Percentiles rank a stretch among this genome's conserved stretches.
phyloP scores from a whole-genome alignment of 2,329 filamentous ascomycete genomes.

The Arthrinium puccinioides region DNA sequence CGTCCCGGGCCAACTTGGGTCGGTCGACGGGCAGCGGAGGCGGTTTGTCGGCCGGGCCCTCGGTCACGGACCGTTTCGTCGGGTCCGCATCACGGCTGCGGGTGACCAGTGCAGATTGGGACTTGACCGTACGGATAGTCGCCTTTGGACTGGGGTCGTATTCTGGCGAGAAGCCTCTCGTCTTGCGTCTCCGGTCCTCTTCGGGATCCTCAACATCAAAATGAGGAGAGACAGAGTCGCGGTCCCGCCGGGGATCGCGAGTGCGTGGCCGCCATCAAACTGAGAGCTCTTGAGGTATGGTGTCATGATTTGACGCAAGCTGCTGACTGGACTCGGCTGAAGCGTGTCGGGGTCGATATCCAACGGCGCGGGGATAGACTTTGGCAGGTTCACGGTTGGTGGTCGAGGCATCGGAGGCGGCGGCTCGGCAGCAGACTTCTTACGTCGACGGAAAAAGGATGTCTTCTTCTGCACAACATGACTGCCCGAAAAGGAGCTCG shows the following conservation, averaged over 20 bases:
- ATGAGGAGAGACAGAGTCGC: conserved; percentile 8
- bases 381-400: conserved; percentile 14
- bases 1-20: conserved; percentile 21
- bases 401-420: conserved; percentile 42
- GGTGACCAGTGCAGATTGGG: conserved; percentile 29
- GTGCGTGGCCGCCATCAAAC: too few relatives aligned
- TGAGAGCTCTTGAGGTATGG: conserved; percentile 61
- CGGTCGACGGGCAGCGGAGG: conserved; percentile 12
- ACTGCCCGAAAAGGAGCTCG: conserved; percentile 17
- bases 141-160: conserved; percentile 68
- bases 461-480: conserved; percentile 79
- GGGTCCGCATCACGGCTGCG: conserved; percentile 14
- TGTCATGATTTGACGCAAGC: conserved; percentile 79
- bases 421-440: conserved; percentile 79
- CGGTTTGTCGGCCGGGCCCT: conserved; percentile 12
- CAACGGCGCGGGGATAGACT: conserved; percentile 21
- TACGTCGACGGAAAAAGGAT: conserved; percentile 87
- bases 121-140: conserved; percentile 58
- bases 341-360: conserved; percentile 21
- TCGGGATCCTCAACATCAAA: conserved; percentile 13
- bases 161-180: conserved; percentile 61
- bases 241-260: conserved; percentile 16
- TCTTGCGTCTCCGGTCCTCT: conserved; percentile 11
- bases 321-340: conserved; percentile 63
- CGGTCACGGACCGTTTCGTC: not conserved